Base-by-base conservation (phyloP, 257 asterid species). In the Cynanchum wilfordii region DNA sequence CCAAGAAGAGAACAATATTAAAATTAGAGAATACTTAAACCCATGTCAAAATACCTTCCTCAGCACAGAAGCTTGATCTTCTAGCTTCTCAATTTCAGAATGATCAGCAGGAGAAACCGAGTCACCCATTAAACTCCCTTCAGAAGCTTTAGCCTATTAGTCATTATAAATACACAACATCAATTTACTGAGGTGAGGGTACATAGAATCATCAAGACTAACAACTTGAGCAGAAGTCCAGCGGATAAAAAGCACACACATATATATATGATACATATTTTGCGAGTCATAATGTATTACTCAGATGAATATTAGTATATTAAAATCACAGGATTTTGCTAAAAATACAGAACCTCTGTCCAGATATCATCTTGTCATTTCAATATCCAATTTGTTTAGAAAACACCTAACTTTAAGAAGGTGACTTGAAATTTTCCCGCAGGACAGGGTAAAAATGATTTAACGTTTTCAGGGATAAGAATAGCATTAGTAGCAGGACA, bases 51-150 rank as follows among this genome's bases (percentile, higher is more conserved):
- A 50, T 84, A 91, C 98, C 97, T 84, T 82, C 81, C 88, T 84
- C 69, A 93, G 81, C 71, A 66, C 50, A 29, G 87, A 70, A 62
- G 89, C 92, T 29, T 81, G 92, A 69, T 86, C 96, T 77, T 93
- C 92, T 71, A 93, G 92, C 83, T 82, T 80, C 82, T 89, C 97
- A 3, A 80, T 79, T 72, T 91, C 96, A 59, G 86, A 73, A 81
- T 89, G 84, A 81, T 89, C 96, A 76, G 77, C 85, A 29, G 84
- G 85, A 29, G 89, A 80, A 71, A 72, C 64, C 45, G 93, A 85
- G 69, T 82, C 76, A 33, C 79, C 79, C 4, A 78, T 71, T 52
- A 86, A 76, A 69, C 70, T 76, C 45, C 78, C 73, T 70, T 89
- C 98, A 51, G 89, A 59, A 58, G 84, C 79, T 82, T 87, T 86